Percentiles rank a stretch among this genome's conserved stretches.
These are phyloP conservation scores for Spergularia marina DNA, from an alignment of 148 eudicot species.

Conservation along the genomic window DNA sequence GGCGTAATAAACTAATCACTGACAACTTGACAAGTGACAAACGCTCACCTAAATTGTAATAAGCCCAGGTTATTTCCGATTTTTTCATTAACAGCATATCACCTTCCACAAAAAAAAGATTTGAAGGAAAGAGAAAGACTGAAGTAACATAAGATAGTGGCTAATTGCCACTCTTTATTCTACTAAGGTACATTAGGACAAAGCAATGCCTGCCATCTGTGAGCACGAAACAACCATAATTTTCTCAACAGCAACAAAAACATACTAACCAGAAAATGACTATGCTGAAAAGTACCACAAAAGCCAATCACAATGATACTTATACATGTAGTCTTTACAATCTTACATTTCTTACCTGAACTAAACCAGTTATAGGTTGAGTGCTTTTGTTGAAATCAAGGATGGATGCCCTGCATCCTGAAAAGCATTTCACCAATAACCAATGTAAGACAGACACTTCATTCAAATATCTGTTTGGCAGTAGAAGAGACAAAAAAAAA, in stretches of 20 bases:
- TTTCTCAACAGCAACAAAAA: background rate
- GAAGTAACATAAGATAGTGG: background rate
- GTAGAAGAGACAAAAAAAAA: constrained; percentile 12
- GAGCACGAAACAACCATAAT: background rate
- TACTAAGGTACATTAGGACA: background rate
- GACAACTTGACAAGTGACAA: too few species aligned
- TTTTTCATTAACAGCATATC: background rate
- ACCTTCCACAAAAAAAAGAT: background rate
- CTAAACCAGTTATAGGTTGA: constrained; percentile 29
- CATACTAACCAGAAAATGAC: background rate
- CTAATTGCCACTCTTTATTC: background rate
- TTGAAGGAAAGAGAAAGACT: background rate
- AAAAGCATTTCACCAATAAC: background rate
- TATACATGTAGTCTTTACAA: background rate
- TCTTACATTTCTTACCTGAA: constrained; percentile 49
- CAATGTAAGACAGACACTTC: background rate
- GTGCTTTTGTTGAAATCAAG: constrained; percentile 85
- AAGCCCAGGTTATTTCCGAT: background rate
- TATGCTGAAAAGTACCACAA: background rate
- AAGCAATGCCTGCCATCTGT: background rate
- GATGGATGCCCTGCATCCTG: constrained; percentile 59
- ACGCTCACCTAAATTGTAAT: background rate
- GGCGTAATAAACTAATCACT: background rate
- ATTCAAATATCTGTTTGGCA: background rate
- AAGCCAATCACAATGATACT: background rate